These are phyloP conservation scores for Penicillium sp. DNA, from an alignment of 2,329 filamentous ascomycete genomes.

Conservation along the genomic window DNA sequence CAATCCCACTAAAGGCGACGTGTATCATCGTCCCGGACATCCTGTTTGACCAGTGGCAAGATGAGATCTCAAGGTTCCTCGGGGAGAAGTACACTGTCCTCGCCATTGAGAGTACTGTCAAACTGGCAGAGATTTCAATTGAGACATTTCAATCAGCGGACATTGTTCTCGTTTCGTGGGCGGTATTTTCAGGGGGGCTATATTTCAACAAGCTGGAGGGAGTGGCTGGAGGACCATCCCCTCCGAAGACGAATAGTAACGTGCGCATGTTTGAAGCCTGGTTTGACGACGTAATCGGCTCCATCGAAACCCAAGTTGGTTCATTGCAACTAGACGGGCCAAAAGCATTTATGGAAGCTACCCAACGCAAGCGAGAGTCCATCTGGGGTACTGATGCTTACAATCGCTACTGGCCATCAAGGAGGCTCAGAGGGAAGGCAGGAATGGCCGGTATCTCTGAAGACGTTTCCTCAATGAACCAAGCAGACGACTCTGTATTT, in stretches of 20 bases:
- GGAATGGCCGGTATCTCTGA: slow-evolving; percentile 1
- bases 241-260: slow-evolving; percentile 29
- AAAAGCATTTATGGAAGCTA: slow-evolving; percentile 28
- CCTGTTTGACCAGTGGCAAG: slow-evolving; percentile 56
- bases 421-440: slow-evolving; percentile 24
- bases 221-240: slow-evolving; percentile 47
- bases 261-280: slow-evolving; percentile 53
- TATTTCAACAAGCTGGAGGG: slow-evolving; percentile 51
- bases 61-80: slow-evolving; percentile 53
- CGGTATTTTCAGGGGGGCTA: slow-evolving; percentile 41
- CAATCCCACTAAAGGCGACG: slow-evolving; percentile 52
- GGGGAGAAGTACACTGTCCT: slow-evolving; percentile 42
- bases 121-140: slow-evolving; percentile 43
- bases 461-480: not conserved
- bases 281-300: slow-evolving; percentile 44
- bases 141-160: slow-evolving; percentile 45
- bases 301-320: slow-evolving; percentile 41
- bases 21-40: slow-evolving; percentile 56
- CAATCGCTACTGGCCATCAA: slow-evolving; percentile 25
- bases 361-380: slow-evolving; percentile 26
- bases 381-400: slow-evolving; percentile 34
- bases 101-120: slow-evolving; percentile 35
- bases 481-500: slow-evolving; percentile 1
- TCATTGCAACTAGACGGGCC: slow-evolving; percentile 30
- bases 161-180: slow-evolving; percentile 55